Evolutionary conservation across 108 stramenopile genomes (phyloP).

Genomic region (Cyclotella distinguenda): DNA sequence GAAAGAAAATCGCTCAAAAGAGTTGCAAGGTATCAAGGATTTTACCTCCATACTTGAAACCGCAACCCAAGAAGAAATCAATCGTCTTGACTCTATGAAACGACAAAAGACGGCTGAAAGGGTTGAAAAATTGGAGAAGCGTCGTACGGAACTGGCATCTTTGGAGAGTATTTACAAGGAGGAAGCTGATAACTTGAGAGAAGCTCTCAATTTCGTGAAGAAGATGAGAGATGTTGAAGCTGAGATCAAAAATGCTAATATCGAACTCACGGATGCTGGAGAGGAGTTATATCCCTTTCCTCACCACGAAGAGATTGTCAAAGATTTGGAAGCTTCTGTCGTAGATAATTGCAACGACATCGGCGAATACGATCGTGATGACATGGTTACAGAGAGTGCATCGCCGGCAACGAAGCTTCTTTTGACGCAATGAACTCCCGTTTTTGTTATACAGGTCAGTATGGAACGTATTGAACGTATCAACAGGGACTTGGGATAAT

Average conservation of each 20-base stretch:
- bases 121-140: slow-evolving; percentile 28
- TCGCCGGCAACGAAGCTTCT: slow-evolving; percentile 3
- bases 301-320: not conserved
- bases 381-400: slow-evolving; percentile 8
- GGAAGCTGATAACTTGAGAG: slow-evolving; percentile 21
- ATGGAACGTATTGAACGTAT: too few species aligned
- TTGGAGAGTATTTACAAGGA: slow-evolving; percentile 22
- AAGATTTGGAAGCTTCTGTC: slow-evolving; percentile 11
- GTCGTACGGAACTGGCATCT: slow-evolving; percentile 29
- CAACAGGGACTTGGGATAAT: too few species aligned
- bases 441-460: too few species aligned
- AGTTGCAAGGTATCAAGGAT: slow-evolving; percentile 28
- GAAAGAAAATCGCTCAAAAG: slow-evolving; percentile 4
- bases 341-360: not conserved
- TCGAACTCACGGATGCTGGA: slow-evolving; percentile 19
- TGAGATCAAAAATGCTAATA: slow-evolving; percentile 20
- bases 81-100: slow-evolving; percentile 28
- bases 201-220: slow-evolving; percentile 4
- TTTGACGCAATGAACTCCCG: not conserved
- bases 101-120: slow-evolving; percentile 29
- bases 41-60: slow-evolving; percentile 34
- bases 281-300: slow-evolving; percentile 6
- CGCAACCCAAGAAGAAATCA: slow-evolving; percentile 34
- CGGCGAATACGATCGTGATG: slow-evolving; percentile 4
- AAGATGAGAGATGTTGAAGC: slow-evolving; percentile 22